Evolutionary conservation across 192 early-diverging fungal species (phyloP), one percentile per base, ranked within the genome.

Genomic region (Chytriomyces hyalinus): DNA sequence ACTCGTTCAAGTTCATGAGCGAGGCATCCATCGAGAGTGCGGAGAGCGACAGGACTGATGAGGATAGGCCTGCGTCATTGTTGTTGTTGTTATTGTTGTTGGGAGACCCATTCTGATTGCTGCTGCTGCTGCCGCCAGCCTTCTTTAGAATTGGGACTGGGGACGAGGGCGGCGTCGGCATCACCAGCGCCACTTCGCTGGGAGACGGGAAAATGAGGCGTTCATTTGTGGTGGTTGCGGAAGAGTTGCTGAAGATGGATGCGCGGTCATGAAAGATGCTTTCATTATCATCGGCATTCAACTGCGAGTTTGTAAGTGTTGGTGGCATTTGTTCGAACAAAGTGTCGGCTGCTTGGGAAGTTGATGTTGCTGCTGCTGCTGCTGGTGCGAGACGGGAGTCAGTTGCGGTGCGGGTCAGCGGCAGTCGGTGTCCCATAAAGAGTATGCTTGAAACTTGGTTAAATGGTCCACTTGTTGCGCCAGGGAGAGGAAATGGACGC

Each of bases 71-170:
- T 65, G 17, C 3, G 11, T n/a, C n/a, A 8, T 26, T 36, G 63
- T 36, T 28, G 15, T 26, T 36, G 63, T 36, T 28, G 15, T 15
- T 26, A 3, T 11, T 26, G 15, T 13, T 26, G 17, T 15, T 57
- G 20, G 53, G 53, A 57, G 20, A 57, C 63, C 11, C 63, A 10
- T 28, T 11, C 0, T 15, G 36, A 4, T 36, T 36, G 36, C 36
- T 36, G 36, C 36, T 36, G 36, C 36, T 36, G 36, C 36, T 36
- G 36, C 36, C 26, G 62, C 10, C 26, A 13, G 6, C 4, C 26
- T 28, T 67, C 24, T 67, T 67, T 5, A 67, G 66, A 46, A 67
- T 67, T 13, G 66, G 66, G 66, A 67, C 47, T 9, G 66, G 66
- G 13, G 66, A 67, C 1, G 66, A 15, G 13, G 66, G 66, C 13